These are phyloP conservation scores for Crotalaria pallida DNA, from an alignment of 306 rosid genomes.

Conservation along the genomic window DNA sequence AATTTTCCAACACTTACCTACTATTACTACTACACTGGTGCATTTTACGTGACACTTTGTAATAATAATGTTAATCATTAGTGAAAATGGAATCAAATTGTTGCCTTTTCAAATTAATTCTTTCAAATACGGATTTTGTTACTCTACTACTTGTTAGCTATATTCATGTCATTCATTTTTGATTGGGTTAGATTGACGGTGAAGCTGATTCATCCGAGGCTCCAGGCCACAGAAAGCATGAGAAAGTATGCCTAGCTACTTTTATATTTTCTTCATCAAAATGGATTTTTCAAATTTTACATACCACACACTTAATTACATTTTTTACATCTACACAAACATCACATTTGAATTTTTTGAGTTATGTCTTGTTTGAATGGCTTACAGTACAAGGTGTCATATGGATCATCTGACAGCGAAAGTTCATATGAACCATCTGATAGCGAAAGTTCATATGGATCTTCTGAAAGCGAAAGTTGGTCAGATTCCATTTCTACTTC, in stretches of 20 bases:
- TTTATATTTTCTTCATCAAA: too few species aligned
- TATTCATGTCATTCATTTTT: background rate
- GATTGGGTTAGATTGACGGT: conserved; percentile 38
- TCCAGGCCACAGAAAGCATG: too few species aligned
- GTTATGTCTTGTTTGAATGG: background rate
- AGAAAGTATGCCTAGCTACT: too few species aligned
- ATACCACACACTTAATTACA: background rate
- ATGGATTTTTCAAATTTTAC: background rate
- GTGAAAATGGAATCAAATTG: background rate
- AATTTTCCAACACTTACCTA: too few species aligned
- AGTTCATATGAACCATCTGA: too few species aligned
- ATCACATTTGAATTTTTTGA: background rate
- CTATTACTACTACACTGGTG: background rate
- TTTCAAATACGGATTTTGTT: background rate
- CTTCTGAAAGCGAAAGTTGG: background rate
- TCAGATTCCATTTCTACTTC: background rate
- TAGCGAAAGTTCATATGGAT: too few species aligned
- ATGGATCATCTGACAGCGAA: background rate
- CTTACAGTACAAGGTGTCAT: background rate
- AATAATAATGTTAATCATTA: background rate
- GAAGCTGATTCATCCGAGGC: conserved; percentile 59
- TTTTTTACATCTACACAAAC: background rate
- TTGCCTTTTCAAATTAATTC: background rate
- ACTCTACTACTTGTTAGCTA: background rate
- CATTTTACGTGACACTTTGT: background rate